Evolutionary conservation across 2,329 filamentous ascomycete species (phyloP).

Genomic region (Colletotrichum agaves): DNA sequence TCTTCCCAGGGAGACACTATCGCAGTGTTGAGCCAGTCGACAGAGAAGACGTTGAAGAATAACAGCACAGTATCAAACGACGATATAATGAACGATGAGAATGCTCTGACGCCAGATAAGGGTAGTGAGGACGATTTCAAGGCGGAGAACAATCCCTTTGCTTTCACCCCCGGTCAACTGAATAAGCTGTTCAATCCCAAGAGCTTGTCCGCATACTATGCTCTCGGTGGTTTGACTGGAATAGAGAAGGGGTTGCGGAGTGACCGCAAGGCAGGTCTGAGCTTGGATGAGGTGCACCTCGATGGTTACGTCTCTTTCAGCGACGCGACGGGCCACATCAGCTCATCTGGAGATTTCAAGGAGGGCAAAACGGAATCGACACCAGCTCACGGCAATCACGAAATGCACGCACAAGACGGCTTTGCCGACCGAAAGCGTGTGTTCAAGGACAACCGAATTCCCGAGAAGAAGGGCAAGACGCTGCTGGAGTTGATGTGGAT

Average conservation of each 20-base stretch:
- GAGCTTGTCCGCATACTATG: slow-evolving; percentile 82
- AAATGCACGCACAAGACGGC: slow-evolving; percentile 42
- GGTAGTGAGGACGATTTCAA: slow-evolving; percentile 81
- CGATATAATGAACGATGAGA: slow-evolving; percentile 70
- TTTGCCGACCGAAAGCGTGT: slow-evolving; percentile 76
- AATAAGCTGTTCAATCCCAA: slow-evolving; percentile 92
- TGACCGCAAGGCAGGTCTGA: slow-evolving; percentile 78
- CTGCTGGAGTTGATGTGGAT: slow-evolving; percentile 82
- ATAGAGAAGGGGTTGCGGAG: slow-evolving; percentile 82
- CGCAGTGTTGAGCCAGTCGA: slow-evolving; percentile 57
- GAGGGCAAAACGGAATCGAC: slow-evolving; percentile 2
- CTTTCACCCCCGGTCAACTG: slow-evolving; percentile 84
- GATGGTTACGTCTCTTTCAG: slow-evolving; percentile 77
- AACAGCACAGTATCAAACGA: slow-evolving; percentile 55
- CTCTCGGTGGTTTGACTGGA: slow-evolving; percentile 80
- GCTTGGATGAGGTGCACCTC: slow-evolving; percentile 76
- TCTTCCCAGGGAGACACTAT: slow-evolving; percentile 73
- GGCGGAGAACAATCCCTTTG: slow-evolving; percentile 84
- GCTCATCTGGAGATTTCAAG: slow-evolving; percentile 34
- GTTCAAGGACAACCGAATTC: slow-evolving; percentile 77
- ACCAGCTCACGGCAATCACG: neutral
- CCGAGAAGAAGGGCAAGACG: slow-evolving; percentile 79
- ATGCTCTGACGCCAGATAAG: slow-evolving; percentile 79
- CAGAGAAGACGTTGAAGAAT: slow-evolving; percentile 54
- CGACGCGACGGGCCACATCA: slow-evolving; percentile 63